These are phyloP conservation scores for Fusarium vanettenii DNA, from an alignment of 2,329 filamentous ascomycete genomes.

Conservation along the genomic window DNA sequence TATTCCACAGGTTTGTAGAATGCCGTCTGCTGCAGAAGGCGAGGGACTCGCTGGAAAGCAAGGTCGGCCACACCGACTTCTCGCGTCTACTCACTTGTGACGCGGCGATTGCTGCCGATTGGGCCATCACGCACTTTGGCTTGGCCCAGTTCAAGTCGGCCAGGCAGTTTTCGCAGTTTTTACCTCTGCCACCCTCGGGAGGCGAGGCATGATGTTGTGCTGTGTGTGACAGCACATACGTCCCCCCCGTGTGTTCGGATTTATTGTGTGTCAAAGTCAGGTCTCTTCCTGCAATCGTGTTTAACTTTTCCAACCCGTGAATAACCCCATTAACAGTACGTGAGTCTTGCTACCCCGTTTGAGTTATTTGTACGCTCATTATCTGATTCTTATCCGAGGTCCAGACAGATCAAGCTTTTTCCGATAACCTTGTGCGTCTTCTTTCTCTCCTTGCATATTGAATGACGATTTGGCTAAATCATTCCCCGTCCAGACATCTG, in stretches of 20 bases:
- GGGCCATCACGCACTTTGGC: background rate
- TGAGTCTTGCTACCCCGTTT: too few relatives aligned
- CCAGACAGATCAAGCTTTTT: too few relatives aligned
- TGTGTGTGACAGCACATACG: too few relatives aligned
- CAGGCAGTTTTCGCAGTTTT: background rate
- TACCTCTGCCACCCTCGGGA: background rate
- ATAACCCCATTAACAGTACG: too few relatives aligned
- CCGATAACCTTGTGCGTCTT: too few relatives aligned
- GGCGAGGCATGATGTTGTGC: background rate
- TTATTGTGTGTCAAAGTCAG: too few relatives aligned
- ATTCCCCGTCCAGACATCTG: too few relatives aligned
- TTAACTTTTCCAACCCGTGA: too few relatives aligned
- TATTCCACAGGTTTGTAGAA: constrained; percentile 3
- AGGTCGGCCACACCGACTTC: background rate
- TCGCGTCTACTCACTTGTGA: background rate
- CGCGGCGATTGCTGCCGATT: background rate
- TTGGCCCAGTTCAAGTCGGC: background rate
- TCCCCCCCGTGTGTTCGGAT: background rate
- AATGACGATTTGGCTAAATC: too few relatives aligned
- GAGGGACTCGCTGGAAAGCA: background rate
- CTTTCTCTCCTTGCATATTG: too few relatives aligned
- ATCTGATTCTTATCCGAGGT: too few relatives aligned
- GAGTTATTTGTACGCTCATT: too few relatives aligned
- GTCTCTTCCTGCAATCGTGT: background rate
- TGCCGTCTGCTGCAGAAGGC: background rate